Percentiles rank a stretch among this genome's conserved stretches.
Evolutionary conservation across 805 yeast species (phyloP).

Genomic region (Metschnikowia gelsemii): DNA sequence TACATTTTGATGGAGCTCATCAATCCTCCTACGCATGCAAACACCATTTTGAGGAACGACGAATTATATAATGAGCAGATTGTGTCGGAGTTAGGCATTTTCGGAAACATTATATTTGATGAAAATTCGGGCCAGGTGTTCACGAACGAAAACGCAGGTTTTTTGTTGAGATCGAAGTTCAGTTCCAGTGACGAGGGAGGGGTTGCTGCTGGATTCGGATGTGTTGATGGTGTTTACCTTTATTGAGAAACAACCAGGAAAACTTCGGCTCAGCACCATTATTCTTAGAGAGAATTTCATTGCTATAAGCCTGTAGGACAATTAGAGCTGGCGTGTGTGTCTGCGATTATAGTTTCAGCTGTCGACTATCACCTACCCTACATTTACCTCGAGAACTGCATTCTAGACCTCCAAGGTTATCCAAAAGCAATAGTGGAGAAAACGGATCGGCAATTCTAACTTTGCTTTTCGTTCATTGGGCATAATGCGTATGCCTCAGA

Average conservation of each 20-base stretch:
- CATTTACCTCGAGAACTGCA: background rate
- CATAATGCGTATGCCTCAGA: too few relatives aligned
- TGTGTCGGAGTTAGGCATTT: constrained; percentile 87
- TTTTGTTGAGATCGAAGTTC: constrained; percentile 76
- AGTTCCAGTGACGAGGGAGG: constrained; percentile 94
- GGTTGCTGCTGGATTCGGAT: constrained; percentile 98
- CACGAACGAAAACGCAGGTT: constrained; percentile 73
- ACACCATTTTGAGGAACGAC: constrained; percentile 69
- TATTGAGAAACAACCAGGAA: too few relatives aligned
- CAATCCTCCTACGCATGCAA: constrained; percentile 66
- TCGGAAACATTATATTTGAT: constrained; percentile 80
- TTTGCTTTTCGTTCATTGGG: too few relatives aligned
- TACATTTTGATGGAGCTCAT: constrained; percentile 94
- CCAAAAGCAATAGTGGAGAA: too few relatives aligned
- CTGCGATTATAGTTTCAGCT: background rate
- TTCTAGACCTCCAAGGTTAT: background rate
- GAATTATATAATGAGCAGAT: constrained; percentile 67
- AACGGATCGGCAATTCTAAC: too few relatives aligned
- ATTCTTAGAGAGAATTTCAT: too few relatives aligned
- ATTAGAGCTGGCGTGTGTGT: background rate
- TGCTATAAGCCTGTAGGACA: too few relatives aligned
- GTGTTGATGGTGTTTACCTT: constrained; percentile 81
- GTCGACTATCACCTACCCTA: too few relatives aligned
- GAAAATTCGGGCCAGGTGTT: constrained; percentile 55
- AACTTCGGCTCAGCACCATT: too few relatives aligned